Base-by-base conservation (phyloP, 139 green algal genomes). In the Pleodorina starrii region DNA sequence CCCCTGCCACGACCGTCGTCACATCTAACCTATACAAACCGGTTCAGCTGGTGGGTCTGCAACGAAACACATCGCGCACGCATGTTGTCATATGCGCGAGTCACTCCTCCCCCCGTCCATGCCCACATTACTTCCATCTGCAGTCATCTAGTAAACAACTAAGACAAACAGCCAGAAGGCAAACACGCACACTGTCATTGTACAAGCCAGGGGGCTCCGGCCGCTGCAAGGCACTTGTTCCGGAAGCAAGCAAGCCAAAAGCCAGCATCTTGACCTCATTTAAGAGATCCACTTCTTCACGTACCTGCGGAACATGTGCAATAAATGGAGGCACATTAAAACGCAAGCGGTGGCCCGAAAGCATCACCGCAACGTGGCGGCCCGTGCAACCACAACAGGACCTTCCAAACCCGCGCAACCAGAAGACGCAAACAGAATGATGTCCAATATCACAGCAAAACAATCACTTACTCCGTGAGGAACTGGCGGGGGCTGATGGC, bases 401-500 rank as follows among this genome's bases (percentile, higher is more conserved):
- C 9, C 25, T 66, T n/a, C n/a, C n/a, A n/a, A n/a, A n/a, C n/a
- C n/a, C n/a, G n/a, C n/a, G 29, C 7, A 35, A 73, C 2, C 63
- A 73, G 1, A 38, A 23, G 32, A 73, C 32, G 1, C 11, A 38
- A 38, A 73, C 6, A 73, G 54, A 66, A 66, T 66, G 54, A 32
- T 66, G n/a, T 66, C 35, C 63, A 73, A 40, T 73, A 38, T 71
- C 27, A 48, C 46, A 32, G 35, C 69, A 77, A 77, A 38, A 73
- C 36, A 12, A 32, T 21, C 5, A 84, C 78, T 54, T 21, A 87
- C 75, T 94, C 92, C 4, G 85, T 92, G 46, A 93, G 82, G 74
- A 93, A 93, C 73, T 90, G 71, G 68, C 90, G 89, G 0, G 93
- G 93, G 38, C 90, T 95, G 68, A 95, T 93, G 12, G 94, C 93